A percentile compares a stretch with the other conserved stretches of the same genome.
Evolutionary conservation across 495 filamentous ascomycete genomes (phyloP).

Genomic region (Penicillium steckii): DNA sequence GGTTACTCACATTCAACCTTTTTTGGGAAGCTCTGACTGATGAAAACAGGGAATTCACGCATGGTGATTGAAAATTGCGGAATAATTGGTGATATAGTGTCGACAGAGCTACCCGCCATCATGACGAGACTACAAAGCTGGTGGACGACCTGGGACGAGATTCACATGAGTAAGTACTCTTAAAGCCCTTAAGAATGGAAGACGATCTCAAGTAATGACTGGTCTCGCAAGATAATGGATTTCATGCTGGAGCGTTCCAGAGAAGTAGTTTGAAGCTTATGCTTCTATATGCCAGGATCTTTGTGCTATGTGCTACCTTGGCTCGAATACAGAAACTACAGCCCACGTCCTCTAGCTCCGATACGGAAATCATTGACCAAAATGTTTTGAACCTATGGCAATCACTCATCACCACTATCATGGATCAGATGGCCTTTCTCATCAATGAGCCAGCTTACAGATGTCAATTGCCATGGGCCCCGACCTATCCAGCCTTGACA

Average conservation of each 20-base stretch:
- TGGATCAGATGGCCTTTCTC: conserved; percentile 37
- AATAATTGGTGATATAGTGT: conserved; percentile 30
- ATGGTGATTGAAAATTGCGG: conserved; percentile 32
- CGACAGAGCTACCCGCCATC: conserved; percentile 32
- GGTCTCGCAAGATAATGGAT: conserved; percentile 36
- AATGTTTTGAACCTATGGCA: conserved; percentile 36
- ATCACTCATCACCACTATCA: conserved; percentile 36
- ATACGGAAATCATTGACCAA: conserved; percentile 24
- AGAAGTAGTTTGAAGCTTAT: conserved; percentile 41
- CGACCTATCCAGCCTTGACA: conserved; percentile 42
- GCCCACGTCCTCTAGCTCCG: conserved; percentile 20
- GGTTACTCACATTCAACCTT: neutral
- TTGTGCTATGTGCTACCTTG: conserved; percentile 35
- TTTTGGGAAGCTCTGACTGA: neutral
- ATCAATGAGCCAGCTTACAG: conserved; percentile 39
- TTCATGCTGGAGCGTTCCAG: conserved; percentile 42
- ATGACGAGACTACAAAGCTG: conserved; percentile 38
- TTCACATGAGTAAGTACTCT: conserved; percentile 35
- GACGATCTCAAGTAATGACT: neutral
- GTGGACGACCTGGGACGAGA: conserved; percentile 45
- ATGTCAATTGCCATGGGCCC: conserved; percentile 40
- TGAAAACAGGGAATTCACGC: conserved; percentile 25
- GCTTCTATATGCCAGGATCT: conserved; percentile 41
- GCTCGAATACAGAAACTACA: conserved; percentile 43
- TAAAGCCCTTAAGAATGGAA: neutral